Percentiles rank a stretch among this genome's conserved stretches.
Evolutionary conservation across 345 rosid genomes (phyloP).

Genomic region (Boechera retrofracta): DNA sequence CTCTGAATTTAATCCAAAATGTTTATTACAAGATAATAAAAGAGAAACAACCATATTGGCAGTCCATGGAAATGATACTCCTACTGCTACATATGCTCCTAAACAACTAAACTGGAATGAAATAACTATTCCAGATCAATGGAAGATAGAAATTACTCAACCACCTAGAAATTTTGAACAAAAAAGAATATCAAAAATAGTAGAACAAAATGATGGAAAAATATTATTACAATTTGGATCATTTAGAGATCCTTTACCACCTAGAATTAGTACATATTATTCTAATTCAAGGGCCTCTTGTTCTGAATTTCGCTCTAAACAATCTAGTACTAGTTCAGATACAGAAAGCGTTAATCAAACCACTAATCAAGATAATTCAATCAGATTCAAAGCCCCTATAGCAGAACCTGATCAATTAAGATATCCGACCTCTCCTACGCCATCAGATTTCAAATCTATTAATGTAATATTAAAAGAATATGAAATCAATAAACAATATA

Average conservation of each 20-base stretch:
- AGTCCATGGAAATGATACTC: not conserved
- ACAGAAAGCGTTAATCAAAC: too few relatives aligned
- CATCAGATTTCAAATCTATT: too few relatives aligned
- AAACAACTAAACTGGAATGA: not conserved
- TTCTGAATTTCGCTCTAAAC: not conserved
- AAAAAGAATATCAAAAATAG: not conserved
- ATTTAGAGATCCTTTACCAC: not conserved
- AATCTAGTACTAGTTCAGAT: too few relatives aligned
- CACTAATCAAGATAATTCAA: too few relatives aligned
- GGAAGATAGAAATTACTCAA: not conserved
- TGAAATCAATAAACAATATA: too few relatives aligned
- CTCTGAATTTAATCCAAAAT: not conserved
- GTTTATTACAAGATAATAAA: conserved; percentile 9
- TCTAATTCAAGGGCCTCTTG: not conserved
- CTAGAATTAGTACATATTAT: not conserved
- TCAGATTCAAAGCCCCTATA: too few relatives aligned
- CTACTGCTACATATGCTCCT: not conserved
- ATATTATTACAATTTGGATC: not conserved
- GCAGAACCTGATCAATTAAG: too few relatives aligned
- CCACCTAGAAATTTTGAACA: not conserved
- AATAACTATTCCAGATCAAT: not conserved
- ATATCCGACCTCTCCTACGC: too few relatives aligned
- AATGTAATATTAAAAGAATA: too few relatives aligned
- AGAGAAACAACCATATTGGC: not conserved
- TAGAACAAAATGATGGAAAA: not conserved